Evolutionary conservation across 768 basidiomycete species (phyloP).

Genomic region (Auricularia heimuer): DNA sequence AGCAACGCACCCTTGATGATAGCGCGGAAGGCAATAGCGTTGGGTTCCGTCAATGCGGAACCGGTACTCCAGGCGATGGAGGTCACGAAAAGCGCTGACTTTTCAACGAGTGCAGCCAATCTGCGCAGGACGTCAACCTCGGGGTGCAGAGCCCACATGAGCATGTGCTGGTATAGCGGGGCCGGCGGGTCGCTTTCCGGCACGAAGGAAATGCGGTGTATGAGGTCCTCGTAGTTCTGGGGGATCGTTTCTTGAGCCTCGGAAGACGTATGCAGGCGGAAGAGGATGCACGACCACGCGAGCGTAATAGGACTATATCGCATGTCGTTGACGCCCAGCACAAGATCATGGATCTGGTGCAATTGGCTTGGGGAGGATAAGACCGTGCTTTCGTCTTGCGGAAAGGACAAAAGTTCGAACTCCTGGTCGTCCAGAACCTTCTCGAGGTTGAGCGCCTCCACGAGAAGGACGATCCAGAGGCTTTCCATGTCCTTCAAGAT

Average conservation of each 20-base stretch:
- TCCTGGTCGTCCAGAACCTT: conserved; percentile 39
- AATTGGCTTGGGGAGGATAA: conserved; percentile 49
- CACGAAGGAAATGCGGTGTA: conserved; percentile 29
- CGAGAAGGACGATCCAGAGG: conserved; percentile 67
- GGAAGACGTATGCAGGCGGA: conserved; percentile 42
- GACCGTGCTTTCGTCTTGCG: conserved; percentile 27
- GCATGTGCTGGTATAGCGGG: conserved; percentile 21
- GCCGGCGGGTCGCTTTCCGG: conserved; percentile 15
- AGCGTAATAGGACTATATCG: conserved; percentile 65
- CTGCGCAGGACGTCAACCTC: conserved; percentile 53
- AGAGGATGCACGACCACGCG: conserved; percentile 79
- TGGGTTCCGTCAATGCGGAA: conserved; percentile 62
- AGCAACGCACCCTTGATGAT: conserved; percentile 66
- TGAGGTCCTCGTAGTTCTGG: conserved; percentile 43
- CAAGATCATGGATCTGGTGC: conserved; percentile 55
- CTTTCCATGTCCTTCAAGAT: conserved; percentile 58
- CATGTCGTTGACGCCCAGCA: conserved; percentile 47
- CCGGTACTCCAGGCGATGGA: conserved; percentile 58
- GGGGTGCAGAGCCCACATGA: conserved; percentile 52
- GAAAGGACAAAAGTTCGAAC: conserved; percentile 43
- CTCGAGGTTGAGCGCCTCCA: conserved; percentile 78
- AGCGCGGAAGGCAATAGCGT: conserved; percentile 69
- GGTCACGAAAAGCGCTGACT: conserved; percentile 69
- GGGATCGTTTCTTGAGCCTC: conserved; percentile 47
- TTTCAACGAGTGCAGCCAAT: conserved; percentile 48